These are phyloP conservation scores for Ilex paraguariensis DNA, from an alignment of 305 asterid genomes.

Conservation along the genomic window DNA sequence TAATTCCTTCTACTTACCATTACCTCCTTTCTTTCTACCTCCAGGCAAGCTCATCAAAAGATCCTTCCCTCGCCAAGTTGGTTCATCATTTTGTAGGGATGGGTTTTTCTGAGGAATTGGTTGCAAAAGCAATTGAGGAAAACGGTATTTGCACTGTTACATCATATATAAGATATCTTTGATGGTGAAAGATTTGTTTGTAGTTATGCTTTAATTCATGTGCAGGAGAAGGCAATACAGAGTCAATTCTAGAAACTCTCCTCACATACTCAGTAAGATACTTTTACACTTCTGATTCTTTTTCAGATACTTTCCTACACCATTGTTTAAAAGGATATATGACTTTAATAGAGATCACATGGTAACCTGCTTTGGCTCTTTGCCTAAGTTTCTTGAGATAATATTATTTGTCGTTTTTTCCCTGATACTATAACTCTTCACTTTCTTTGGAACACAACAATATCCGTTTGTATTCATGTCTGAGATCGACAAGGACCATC, in stretches of 20 bases:
- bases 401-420: too few relatives aligned
- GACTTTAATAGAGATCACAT: too few relatives aligned
- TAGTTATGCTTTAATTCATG: constrained; percentile 14
- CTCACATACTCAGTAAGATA: constrained; percentile 63
- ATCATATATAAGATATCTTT: constrained; percentile 10
- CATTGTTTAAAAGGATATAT: too few relatives aligned
- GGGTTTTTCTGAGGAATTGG: constrained; percentile 80
- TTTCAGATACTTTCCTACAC: neutral
- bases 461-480: too few relatives aligned
- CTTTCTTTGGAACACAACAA: too few relatives aligned
- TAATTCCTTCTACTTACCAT: constrained; percentile 1
- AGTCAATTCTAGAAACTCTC: constrained; percentile 55
- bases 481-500: too few relatives aligned
- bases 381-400: too few relatives aligned
- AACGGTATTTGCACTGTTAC: constrained; percentile 41
- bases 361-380: too few relatives aligned
- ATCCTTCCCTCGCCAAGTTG: constrained; percentile 32
- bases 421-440: neutral
- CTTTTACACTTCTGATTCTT: constrained; percentile 1
- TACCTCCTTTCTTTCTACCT: constrained; percentile 14
- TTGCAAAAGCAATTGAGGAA: constrained; percentile 71
- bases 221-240: constrained; percentile 60
- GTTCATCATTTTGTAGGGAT: constrained; percentile 53
- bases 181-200: constrained; percentile 7
- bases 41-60: constrained; percentile 69